These are phyloP conservation scores for Linnemannia hyalina DNA, from an alignment of 192 early-diverging fungal species.

Conservation along the genomic window DNA sequence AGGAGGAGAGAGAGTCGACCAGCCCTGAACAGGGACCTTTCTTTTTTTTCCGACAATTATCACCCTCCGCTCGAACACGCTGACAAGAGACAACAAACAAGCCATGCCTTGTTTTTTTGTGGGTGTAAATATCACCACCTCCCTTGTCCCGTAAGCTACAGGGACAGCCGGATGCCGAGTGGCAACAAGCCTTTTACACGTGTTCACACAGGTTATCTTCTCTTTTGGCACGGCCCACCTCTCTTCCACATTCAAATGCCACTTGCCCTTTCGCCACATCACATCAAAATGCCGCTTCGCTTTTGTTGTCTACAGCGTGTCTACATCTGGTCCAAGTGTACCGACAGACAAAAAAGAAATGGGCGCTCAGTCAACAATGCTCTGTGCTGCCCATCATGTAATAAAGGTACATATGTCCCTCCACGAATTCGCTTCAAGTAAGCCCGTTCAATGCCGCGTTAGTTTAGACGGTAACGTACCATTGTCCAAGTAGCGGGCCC, in stretches of 20 bases:
- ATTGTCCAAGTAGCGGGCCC: constrained; percentile 31
- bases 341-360: background rate
- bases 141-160: background rate
- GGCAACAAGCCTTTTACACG: background rate
- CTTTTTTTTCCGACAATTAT: background rate
- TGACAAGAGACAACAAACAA: background rate
- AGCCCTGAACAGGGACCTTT: background rate
- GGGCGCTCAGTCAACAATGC: background rate
- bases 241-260: background rate
- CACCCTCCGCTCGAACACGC: background rate
- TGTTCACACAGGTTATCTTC: background rate
- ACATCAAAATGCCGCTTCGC: background rate
- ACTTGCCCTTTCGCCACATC: background rate
- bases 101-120: background rate
- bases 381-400: background rate
- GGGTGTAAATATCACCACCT: background rate
- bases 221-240: background rate
- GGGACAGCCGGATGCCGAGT: background rate
- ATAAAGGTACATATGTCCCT: background rate
- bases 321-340: background rate
- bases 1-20: background rate
- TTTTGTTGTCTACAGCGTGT: background rate
- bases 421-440: background rate
- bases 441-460: background rate
- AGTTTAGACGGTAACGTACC: constrained; percentile 18